Base-by-base conservation (phyloP, 2,329 filamentous ascomycete species). In the Fusarium sp. region DNA sequence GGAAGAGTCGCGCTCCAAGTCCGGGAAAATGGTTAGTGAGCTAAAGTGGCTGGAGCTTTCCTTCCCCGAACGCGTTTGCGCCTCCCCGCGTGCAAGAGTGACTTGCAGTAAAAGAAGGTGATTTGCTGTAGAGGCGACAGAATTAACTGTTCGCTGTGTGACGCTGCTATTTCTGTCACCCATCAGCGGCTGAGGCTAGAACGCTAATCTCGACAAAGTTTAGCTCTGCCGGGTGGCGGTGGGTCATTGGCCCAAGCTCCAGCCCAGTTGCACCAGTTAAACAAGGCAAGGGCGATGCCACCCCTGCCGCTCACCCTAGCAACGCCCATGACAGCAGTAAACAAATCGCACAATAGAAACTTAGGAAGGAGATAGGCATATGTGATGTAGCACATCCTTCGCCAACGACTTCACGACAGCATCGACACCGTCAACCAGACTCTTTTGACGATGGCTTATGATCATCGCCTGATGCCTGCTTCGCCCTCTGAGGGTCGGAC, bases 401-500 rank as follows among this genome's bases (percentile, higher is more conserved):
- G 82, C 68, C 81, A 80, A 69, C 84, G 86, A 77, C 82, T 82
- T 75, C 80, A 82, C 79, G 80, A 85, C 68, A 79, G 80, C 67
- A 78, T 87, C 76, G 70, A 81, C 75, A 79, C 84, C 73, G 77
- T 85, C 78, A 80, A 83, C 73, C 80, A 84, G 75, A 83, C 81
- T 68, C 76, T 87, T 72, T 76, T 79, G 73, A 83, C 78, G 73
- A 85, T 87, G 79, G 82, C 84, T 71, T 76, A 85, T 64, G 83
- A 86, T 68, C 79, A 82, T 64, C 83, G 85, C 78, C 79, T 87
- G 67, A 85, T 89, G 83, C 85, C 86, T 61, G 80, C 85, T 64
- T 75, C 72, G 13, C 78, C 84, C 74, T 80, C 82, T 77, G 80
- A 82, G 70, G 73, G 76, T 64, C 78, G 78, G 59, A 71, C 84